phyloP scores from a whole-genome alignment of 768 basidiomycete species.

The Lactifluus volemus region DNA sequence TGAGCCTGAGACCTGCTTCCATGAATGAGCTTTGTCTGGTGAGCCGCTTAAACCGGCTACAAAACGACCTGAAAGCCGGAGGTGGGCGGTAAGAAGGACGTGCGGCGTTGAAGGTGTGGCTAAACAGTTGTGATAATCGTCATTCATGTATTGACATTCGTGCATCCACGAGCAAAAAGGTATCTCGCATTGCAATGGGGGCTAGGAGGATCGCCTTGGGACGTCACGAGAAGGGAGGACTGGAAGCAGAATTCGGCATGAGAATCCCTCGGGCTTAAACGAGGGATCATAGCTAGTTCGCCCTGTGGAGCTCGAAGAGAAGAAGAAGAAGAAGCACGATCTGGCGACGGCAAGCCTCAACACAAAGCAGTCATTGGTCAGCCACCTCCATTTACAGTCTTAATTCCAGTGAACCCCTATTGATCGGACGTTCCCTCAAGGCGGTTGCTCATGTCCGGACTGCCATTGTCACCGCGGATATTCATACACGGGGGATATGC shows the following conservation, averaged over 20 bases:
- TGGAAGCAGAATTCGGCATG: background rate
- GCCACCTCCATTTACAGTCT: too few species aligned
- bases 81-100: background rate
- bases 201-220: constrained; percentile 7
- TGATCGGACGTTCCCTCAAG: background rate
- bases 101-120: background rate
- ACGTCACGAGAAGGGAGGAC: background rate
- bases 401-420: too few species aligned
- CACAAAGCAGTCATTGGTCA: background rate
- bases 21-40: background rate
- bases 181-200: too few species aligned
- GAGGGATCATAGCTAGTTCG: background rate
- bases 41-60: background rate
- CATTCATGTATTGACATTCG: background rate
- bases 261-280: background rate
- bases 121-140: background rate
- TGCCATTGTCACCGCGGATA: background rate
- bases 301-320: constrained; percentile 10
- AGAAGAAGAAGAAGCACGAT: background rate
- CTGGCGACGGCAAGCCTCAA: background rate
- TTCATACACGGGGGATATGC: background rate
- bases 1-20: background rate
- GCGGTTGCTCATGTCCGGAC: background rate
- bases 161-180: background rate
- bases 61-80: background rate